phyloP scores from a whole-genome alignment of 2,329 filamentous ascomycete genomes.

The Ceratocystiopsis minuta region DNA sequence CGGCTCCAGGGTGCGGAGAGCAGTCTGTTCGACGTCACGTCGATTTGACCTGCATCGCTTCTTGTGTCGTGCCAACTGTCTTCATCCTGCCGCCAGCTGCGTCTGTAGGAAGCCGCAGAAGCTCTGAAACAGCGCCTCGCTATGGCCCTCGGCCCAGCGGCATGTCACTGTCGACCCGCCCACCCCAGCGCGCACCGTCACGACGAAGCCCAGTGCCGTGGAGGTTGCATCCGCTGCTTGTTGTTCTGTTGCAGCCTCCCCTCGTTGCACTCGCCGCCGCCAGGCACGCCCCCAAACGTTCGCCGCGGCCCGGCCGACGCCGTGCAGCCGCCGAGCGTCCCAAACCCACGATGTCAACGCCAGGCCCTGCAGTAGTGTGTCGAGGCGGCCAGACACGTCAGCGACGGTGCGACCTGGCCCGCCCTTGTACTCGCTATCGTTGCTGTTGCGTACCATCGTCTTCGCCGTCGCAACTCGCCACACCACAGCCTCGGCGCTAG shows the following conservation, averaged over 20 bases:
- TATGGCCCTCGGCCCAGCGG: slow-evolving; percentile 60
- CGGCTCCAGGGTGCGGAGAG: no score
- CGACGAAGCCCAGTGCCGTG: slow-evolving; percentile 35
- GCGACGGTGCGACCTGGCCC: slow-evolving; percentile 9
- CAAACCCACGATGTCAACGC: slow-evolving; percentile 47
- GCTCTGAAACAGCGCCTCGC: slow-evolving; percentile 64
- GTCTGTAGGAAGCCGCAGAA: slow-evolving; percentile 65
- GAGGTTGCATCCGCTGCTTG: slow-evolving; percentile 15
- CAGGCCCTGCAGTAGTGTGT: slow-evolving; percentile 32
- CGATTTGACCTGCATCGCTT: no score
- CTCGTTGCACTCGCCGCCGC: slow-evolving; percentile 35
- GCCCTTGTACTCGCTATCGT: no score
- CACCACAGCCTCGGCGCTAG: slow-evolving; percentile 21
- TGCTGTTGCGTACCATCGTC: slow-evolving; percentile 15
- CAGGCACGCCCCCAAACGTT: slow-evolving; percentile 70
- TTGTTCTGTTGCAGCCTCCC: slow-evolving; percentile 8
- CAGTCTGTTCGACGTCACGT: no score
- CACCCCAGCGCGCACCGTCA: slow-evolving; percentile 26
- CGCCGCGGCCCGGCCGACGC: slow-evolving; percentile 43
- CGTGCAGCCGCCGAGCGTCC: slow-evolving; percentile 32
- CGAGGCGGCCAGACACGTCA: slow-evolving; percentile 2
- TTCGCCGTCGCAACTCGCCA: slow-evolving; percentile 21
- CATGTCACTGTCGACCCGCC: slow-evolving; percentile 29
- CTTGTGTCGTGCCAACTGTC: no score
- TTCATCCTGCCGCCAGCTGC: slow-evolving; percentile 15